Conservation (phyloP, 495 filamentous ascomycete species). For the Aspergillus incahuasiensis region DNA sequence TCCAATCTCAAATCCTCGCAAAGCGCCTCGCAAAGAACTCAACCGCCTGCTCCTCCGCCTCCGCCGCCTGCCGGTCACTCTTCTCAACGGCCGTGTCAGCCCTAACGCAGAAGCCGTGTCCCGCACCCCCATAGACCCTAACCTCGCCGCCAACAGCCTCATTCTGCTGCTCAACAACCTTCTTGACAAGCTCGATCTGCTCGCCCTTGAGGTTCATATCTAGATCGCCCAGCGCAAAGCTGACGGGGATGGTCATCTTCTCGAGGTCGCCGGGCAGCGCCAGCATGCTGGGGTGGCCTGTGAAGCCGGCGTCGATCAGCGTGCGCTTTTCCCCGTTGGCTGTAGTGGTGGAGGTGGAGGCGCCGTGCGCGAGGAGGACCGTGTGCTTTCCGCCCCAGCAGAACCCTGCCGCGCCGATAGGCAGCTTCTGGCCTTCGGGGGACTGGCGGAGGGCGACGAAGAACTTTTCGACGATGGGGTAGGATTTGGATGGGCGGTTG, state of each 20-base stretch:
- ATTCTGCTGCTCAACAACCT: conserved; percentile 22
- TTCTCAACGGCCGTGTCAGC: conserved; percentile 38
- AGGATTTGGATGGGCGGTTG: conserved; percentile 29
- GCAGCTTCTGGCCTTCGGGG: conserved; percentile 21
- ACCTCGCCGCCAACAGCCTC: conserved; percentile 36
- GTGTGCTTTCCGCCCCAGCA: conserved; percentile 58
- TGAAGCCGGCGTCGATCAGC: conserved; percentile 50
- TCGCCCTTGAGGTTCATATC: conserved; percentile 27
- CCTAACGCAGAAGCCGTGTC: conserved; percentile 58
- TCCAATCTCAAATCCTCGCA: conserved; percentile 9
- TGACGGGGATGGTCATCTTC: conserved; percentile 46
- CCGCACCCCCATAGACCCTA: conserved; percentile 51
- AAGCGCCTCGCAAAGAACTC: conserved; percentile 47
- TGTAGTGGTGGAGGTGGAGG: neutral
- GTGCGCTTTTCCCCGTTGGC: conserved; percentile 18
- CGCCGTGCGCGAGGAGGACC: conserved; percentile 35
- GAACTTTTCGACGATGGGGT: conserved; percentile 45
- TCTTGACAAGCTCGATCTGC: conserved; percentile 31
- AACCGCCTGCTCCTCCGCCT: conserved; percentile 52
- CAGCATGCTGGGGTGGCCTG: conserved; percentile 52
- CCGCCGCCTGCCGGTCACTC: conserved; percentile 38
- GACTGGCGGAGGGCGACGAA: conserved; percentile 38
- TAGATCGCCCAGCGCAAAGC: conserved; percentile 50
- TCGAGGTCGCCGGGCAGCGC: conserved; percentile 51
- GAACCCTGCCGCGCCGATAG: conserved; percentile 50